Base-by-base conservation (phyloP, 2,329 filamentous ascomycete genomes). In the Ophiostoma sp. region DNA sequence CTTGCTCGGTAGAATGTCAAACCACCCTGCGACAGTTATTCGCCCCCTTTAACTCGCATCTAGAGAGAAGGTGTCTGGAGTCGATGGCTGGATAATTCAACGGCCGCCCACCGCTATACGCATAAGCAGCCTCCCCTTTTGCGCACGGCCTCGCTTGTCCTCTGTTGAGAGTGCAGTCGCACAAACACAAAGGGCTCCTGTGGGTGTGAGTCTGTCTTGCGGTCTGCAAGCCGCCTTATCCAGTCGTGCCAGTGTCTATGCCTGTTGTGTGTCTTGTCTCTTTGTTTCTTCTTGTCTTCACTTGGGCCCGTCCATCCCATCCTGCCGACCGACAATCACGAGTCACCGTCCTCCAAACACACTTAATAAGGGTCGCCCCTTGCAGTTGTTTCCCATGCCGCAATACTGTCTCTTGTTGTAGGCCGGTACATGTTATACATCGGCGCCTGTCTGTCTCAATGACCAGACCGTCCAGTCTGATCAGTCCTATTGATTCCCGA, bases 71-170 rank as follows among this genome's bases (percentile, higher is more conserved):
- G 52, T 57, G 52, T 57, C n/a, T 23, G 52, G 52, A 5, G n/a
- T 48, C 44, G 4, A 20, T 48, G 44, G 17, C 36, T 39, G 36
- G 13, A 10, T 39, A 4, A n/a, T 57, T 15, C n/a, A 57, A 57
- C 52, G 8, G 52, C 52, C n/a, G 27, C 11, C 41, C 41, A 44
- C 11, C 15, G 15, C 15, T 17, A 11, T 54, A 23, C 15, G 52
- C 52, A 54, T 23, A 27, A 54, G 17, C 41, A 48, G 39, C 17
- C 44, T 48, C 44, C n/a, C n/a, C 4, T 13, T 27, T 57, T 41
- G 39, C n/a, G 52, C 57, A 31, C 57, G 33, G 27, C 57, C 57
- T 62, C 57, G 57, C 57, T 31, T 62, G 57, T 27, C 27, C 27
- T 33, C 11, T 62, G 27, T 33, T 17, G 4, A 6, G 10, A 27